A percentile compares a stretch with the other conserved stretches of the same genome.
Conservation (phyloP, 495 filamentous ascomycete genomes). For the Penicillium odoratum region DNA sequence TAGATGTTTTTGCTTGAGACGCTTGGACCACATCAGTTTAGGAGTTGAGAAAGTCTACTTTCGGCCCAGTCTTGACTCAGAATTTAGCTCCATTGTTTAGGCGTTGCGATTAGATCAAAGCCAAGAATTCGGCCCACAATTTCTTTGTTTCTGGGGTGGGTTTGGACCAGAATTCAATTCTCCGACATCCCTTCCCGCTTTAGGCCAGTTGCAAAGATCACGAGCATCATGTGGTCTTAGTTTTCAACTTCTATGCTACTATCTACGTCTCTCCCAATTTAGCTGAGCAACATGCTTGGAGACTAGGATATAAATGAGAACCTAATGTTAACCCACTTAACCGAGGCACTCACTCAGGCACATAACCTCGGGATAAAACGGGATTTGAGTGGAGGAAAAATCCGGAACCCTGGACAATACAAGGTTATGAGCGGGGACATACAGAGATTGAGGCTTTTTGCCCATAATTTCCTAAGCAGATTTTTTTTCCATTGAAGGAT, state of each 20-base stretch:
- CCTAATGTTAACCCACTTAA: constrained; percentile 11
- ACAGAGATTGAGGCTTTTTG: constrained; percentile 8
- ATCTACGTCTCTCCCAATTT: neutral
- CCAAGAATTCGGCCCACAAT: constrained; percentile 4
- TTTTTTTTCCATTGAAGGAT: too few species aligned
- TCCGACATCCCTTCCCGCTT: constrained; percentile 18
- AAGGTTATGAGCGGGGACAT: constrained; percentile 9
- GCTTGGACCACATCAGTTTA: neutral
- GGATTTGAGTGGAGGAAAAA: constrained; percentile 6
- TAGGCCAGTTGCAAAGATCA: constrained; percentile 26
- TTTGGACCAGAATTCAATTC: constrained; percentile 21
- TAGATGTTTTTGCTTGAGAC: neutral
- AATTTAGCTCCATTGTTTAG: neutral
- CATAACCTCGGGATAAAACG: constrained; percentile 28
- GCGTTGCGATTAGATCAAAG: constrained; percentile 5
- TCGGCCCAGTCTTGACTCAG: neutral
- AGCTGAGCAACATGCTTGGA: neutral
- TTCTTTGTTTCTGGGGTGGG: neutral
- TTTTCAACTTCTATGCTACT: neutral
- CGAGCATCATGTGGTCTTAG: constrained; percentile 24
- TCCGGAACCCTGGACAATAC: constrained; percentile 1
- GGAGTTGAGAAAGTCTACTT: neutral
- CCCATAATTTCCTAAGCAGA: neutral
- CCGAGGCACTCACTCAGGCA: constrained; percentile 11
- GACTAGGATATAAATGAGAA: neutral